These are phyloP conservation scores for Amanita pallidorosea DNA, from an alignment of 768 basidiomycete genomes.

Conservation along the genomic window DNA sequence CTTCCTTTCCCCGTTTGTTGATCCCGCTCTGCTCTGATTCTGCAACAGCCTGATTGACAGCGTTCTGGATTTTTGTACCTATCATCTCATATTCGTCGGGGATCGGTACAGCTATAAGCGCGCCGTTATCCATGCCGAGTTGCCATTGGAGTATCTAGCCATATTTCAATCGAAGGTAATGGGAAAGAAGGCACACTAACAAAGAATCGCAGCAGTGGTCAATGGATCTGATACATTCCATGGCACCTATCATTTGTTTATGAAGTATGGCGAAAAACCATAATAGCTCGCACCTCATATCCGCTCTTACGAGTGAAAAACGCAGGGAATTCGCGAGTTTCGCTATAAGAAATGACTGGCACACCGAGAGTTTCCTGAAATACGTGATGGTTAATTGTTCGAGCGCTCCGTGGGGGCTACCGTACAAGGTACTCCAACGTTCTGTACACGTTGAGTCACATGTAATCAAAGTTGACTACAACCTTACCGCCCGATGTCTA, in stretches of 20 bases:
- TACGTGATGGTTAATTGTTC: not conserved
- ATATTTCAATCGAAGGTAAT: not conserved
- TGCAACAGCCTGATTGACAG: constrained; percentile 73
- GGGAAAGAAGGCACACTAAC: constrained; percentile 24
- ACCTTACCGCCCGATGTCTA: constrained; percentile 75
- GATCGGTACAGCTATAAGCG: constrained; percentile 83
- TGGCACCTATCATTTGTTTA: constrained; percentile 47
- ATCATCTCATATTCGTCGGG: constrained; percentile 59
- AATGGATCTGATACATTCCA: constrained; percentile 59
- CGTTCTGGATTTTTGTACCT: constrained; percentile 62
- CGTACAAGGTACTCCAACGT: constrained; percentile 72
- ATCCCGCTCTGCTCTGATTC: constrained; percentile 81
- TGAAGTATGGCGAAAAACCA: not conserved
- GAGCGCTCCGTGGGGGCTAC: not conserved
- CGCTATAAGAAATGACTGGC: constrained; percentile 72
- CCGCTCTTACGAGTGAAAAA: constrained; percentile 87
- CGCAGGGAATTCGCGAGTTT: constrained; percentile 80
- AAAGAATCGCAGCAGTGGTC: constrained; percentile 63
- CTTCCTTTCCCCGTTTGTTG: constrained; percentile 76
- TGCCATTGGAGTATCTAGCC: constrained; percentile 56
- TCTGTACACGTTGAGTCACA: constrained; percentile 22
- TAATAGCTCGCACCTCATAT: constrained; percentile 40
- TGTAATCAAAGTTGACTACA: not conserved
- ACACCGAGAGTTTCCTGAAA: constrained; percentile 89
- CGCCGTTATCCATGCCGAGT: constrained; percentile 66